These are phyloP conservation scores for Termitomyces sp. DNA, from an alignment of 768 basidiomycete genomes.

Conservation along the genomic window DNA sequence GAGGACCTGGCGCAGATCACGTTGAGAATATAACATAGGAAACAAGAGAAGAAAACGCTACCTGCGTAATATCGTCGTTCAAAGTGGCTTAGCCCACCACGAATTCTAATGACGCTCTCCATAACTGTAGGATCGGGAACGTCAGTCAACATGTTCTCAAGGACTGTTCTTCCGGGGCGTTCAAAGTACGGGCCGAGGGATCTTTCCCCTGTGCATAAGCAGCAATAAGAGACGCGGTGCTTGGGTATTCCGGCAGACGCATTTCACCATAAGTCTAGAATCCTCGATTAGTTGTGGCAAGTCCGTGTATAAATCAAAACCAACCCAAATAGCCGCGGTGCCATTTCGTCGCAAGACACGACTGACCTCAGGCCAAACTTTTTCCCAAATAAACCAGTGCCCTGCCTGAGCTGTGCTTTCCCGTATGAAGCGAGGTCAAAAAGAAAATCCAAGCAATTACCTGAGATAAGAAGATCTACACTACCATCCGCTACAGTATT, in stretches of 20 bases:
- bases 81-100: slow-evolving; percentile 32
- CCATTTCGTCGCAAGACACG: slow-evolving; percentile 58
- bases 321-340: slow-evolving; percentile 70
- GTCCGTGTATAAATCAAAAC: neutral
- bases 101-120: slow-evolving; percentile 18
- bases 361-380: slow-evolving; percentile 63
- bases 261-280: slow-evolving; percentile 66
- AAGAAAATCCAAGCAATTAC: slow-evolving; percentile 17
- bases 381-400: slow-evolving; percentile 78
- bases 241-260: slow-evolving; percentile 55
- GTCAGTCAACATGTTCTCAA: slow-evolving; percentile 64
- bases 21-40: neutral
- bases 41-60: slow-evolving; percentile 11
- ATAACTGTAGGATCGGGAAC: slow-evolving; percentile 47
- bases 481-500: slow-evolving; percentile 36
- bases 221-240: slow-evolving; percentile 51
- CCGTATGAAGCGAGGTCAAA: neutral
- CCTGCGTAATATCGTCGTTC: slow-evolving; percentile 58
- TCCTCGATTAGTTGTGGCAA: neutral
- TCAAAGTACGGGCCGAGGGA: slow-evolving; percentile 72
- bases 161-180: slow-evolving; percentile 71
- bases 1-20: slow-evolving; percentile 2
- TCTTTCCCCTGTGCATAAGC: slow-evolving; percentile 59
- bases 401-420: slow-evolving; percentile 58
- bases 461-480: slow-evolving; percentile 65